Conservation (phyloP, 805 yeast genomes). For the Saccharomyces paradoxus region DNA sequence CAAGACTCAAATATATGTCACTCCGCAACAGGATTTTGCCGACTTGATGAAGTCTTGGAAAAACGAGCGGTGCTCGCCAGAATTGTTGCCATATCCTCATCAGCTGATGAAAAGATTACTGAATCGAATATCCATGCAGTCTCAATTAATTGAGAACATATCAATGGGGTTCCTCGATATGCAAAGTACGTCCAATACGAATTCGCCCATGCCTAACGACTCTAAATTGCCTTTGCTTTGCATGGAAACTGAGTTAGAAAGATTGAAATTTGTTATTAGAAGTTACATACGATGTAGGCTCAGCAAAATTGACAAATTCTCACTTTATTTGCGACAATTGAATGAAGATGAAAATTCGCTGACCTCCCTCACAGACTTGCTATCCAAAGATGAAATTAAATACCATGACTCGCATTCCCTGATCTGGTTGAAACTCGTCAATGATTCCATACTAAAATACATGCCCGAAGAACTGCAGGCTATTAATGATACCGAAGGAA, state of each 20-base stretch:
- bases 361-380: slow-evolving; percentile 18
- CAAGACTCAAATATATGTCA: slow-evolving; percentile 1
- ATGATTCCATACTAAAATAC: slow-evolving; percentile 53
- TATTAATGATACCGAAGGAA: slow-evolving; percentile 66
- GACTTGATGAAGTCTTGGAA: slow-evolving; percentile 61
- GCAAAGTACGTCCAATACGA: background rate
- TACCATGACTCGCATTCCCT: slow-evolving; percentile 66
- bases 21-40: slow-evolving; percentile 18
- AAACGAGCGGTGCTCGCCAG: slow-evolving; percentile 81
- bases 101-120: slow-evolving; percentile 51
- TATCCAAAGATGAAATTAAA: slow-evolving; percentile 52
- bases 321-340: slow-evolving; percentile 47
- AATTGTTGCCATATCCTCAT: slow-evolving; percentile 66
- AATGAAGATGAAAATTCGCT: slow-evolving; percentile 12
- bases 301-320: slow-evolving; percentile 61
- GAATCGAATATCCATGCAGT: slow-evolving; percentile 53
- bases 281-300: slow-evolving; percentile 73
- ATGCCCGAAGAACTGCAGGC: slow-evolving; percentile 64
- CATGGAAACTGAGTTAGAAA: slow-evolving; percentile 84
- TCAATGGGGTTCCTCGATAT: slow-evolving; percentile 67
- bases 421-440: slow-evolving; percentile 56
- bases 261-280: slow-evolving; percentile 74
- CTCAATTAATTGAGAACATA: slow-evolving; percentile 68
- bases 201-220: slow-evolving; percentile 31
- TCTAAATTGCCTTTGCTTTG: slow-evolving; percentile 74